phyloP scores from a whole-genome alignment of 306 rosid species.

The Neltuma alba region DNA sequence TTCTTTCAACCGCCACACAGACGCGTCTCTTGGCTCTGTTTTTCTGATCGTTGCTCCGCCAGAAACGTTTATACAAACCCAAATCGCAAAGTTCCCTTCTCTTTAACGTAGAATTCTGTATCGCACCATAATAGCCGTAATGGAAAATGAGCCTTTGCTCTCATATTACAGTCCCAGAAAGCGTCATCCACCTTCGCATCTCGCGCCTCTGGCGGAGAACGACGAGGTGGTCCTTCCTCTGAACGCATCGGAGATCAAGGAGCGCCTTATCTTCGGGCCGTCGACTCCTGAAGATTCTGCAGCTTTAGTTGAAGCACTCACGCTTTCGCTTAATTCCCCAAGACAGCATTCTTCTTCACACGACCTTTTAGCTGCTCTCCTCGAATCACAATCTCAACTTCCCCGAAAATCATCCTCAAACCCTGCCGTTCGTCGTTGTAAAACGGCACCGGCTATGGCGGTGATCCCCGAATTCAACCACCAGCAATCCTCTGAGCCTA shows the following conservation, averaged over 20 bases:
- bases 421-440: conserved; percentile 79
- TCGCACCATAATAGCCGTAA: conserved; percentile 24
- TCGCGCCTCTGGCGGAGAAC: conserved; percentile 65
- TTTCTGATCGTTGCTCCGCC: neutral
- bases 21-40: neutral
- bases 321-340: conserved; percentile 52
- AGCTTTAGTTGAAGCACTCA: conserved; percentile 67
- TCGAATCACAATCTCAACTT: conserved; percentile 38
- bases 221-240: conserved; percentile 62
- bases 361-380: conserved; percentile 33
- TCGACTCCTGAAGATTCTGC: conserved; percentile 50
- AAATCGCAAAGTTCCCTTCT: conserved; percentile 23
- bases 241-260: conserved; percentile 72
- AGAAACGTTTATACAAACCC: neutral
- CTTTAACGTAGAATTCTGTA: neutral
- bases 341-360: conserved; percentile 42
- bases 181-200: conserved; percentile 27
- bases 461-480: conserved; percentile 56
- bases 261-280: conserved; percentile 82
- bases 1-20: neutral
- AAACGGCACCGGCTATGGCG: conserved; percentile 94
- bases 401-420: conserved; percentile 53
- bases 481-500: conserved; percentile 35
- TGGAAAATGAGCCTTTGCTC: conserved; percentile 91
- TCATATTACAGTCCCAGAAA: conserved; percentile 62